Evolutionary conservation across 2,329 filamentous ascomycete genomes (phyloP).

Genomic region (Trichophaea hybrida): DNA sequence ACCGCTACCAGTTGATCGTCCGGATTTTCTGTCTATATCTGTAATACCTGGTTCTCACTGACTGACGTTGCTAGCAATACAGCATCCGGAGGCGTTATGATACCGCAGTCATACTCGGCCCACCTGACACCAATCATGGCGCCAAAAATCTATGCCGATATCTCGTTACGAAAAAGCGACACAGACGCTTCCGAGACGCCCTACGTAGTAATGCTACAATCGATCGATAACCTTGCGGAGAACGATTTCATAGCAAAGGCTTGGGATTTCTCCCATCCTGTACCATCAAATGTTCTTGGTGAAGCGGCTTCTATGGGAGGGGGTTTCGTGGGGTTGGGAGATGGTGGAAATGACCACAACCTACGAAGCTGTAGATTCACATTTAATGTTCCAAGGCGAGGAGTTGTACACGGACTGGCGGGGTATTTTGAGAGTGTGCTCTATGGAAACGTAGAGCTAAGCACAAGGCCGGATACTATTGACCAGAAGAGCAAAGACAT

Average conservation of each 20-base stretch:
- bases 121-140: slow-evolving; percentile 85
- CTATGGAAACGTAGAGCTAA: slow-evolving; percentile 71
- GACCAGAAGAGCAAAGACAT: slow-evolving; percentile 88
- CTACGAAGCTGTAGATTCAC: slow-evolving; percentile 60
- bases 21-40: not conserved
- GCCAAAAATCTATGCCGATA: slow-evolving; percentile 70
- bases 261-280: slow-evolving; percentile 68
- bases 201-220: slow-evolving; percentile 85
- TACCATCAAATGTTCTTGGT: slow-evolving; percentile 45
- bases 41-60: not conserved
- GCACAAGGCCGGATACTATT: slow-evolving; percentile 83
- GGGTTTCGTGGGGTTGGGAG: slow-evolving; percentile 51
- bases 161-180: slow-evolving; percentile 49
- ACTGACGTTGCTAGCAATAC: slow-evolving; percentile 23
- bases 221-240: slow-evolving; percentile 68
- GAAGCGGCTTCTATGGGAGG: slow-evolving; percentile 48
- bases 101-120: slow-evolving; percentile 83
- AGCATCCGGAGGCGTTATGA: slow-evolving; percentile 70
- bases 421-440: slow-evolving; percentile 97
- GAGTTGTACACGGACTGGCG: slow-evolving; percentile 76
- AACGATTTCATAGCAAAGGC: slow-evolving; percentile 53
- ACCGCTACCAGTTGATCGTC: not conserved
- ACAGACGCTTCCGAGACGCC: slow-evolving; percentile 71
- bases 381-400: slow-evolving; percentile 64
- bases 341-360: slow-evolving; percentile 84